Base-by-base conservation (phyloP, 768 basidiomycete species). In the Suillus ampliporus region DNA sequence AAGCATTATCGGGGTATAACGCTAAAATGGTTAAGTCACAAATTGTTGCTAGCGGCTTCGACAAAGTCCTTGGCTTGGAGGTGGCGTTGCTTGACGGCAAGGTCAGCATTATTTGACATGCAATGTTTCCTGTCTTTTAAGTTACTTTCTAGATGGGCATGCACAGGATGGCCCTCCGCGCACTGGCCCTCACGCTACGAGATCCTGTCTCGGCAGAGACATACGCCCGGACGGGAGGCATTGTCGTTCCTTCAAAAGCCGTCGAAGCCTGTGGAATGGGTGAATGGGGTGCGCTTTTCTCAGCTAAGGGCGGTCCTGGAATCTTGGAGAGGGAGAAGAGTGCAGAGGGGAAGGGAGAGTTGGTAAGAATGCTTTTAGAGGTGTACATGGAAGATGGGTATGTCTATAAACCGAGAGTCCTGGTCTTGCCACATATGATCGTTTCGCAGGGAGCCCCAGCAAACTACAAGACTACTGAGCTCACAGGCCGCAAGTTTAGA, bases 381-480 rank as follows among this genome's bases (percentile, higher is more conserved):
- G 90, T 95, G 8, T 95, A 95, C 74, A 90, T 94, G 89, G 80
- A 79, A 40, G 87, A 88, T 60, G 85, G 86, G 92, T 92, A 68
- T 62, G 89, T 64, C 52, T 58, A 56, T 44, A 28, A 52, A 52
- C 21, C 43, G 48, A 37, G 4, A 6, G 19, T 17, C 10, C 5
- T 26, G 5, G 48, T 37, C 41, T 9, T 23, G 46, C n/a, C 19
- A n/a, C 54, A 60, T 43, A 34, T 52, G 41, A 14, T 40, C 50
- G n/a, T 61, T 56, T 60, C 40, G 23, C 61, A 92, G 89, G 52
- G 82, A 84, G 61, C 72, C 77, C 1, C 83, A 84, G 21, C 85
- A 87, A 46, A 86, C 92, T 0, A 84, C 90, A 7, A 82, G 82
- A 37, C 76, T 97, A 44, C 77, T 97, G 37, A 90, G 90, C 72